phyloP scores from a whole-genome alignment of 805 yeast species.

The Saturnispora ahearnii region DNA sequence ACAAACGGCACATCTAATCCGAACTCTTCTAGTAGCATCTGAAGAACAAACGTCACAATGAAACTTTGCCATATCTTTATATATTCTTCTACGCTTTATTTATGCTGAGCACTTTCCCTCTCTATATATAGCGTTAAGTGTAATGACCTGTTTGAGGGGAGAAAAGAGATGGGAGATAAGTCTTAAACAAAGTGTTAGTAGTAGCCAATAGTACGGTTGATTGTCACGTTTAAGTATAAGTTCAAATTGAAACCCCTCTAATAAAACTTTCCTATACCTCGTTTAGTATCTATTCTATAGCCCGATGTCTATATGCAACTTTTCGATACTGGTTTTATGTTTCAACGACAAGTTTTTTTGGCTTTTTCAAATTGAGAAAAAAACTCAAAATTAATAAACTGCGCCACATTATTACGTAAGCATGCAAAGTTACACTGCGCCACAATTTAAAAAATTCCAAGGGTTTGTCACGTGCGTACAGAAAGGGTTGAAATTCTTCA shows the following conservation, averaged over 20 bases:
- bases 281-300: too few relatives aligned
- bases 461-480: conserved; percentile 2
- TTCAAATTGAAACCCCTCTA: neutral
- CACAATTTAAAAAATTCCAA: neutral
- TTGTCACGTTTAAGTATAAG: neutral
- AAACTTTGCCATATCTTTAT: conserved; percentile 38
- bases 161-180: neutral
- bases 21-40: conserved; percentile 86
- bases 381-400: too few relatives aligned
- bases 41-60: conserved; percentile 97
- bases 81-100: neutral
- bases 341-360: too few relatives aligned
- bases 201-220: neutral
- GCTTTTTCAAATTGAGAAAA: too few relatives aligned
- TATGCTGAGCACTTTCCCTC: conserved; percentile 7
- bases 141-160: neutral
- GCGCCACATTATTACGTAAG: neutral
- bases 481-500: neutral
- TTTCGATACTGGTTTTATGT: too few relatives aligned
- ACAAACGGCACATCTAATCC: conserved; percentile 89
- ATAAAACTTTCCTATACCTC: too few relatives aligned
- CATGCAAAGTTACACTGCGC: neutral
- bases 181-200: neutral
- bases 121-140: neutral
- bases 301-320: too few relatives aligned